Evolutionary conservation across 805 yeast species (phyloP), one percentile per base, ranked within the genome.

Genomic region (Lipomyces yamadae): DNA sequence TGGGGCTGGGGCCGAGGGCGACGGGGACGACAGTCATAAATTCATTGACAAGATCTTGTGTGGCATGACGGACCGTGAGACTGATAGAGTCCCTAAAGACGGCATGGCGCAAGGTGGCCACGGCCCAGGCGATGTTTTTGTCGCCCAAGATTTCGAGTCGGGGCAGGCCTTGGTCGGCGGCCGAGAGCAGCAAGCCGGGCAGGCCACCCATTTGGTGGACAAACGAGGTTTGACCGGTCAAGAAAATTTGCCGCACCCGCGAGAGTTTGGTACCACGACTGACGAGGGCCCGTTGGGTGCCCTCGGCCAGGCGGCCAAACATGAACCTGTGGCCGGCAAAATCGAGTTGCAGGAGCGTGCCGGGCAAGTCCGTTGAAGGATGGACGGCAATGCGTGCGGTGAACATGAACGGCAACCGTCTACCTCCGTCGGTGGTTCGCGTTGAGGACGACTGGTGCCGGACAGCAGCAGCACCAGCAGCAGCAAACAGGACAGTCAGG

Each of bases 41-140:
- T 15, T 75, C 74, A 53, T 72, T 81, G 75, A 54, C 76, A 69
- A 33, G 79, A 69, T 42, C 77, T 18, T 65, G 60, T 2, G 61
- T 70, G 8, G 69, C 68, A 24, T 64, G 63, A 33, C 67, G 34
- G 5, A 61, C 76, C 2, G 77, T 77, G 62, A 90, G 75, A 45
- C 83, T 81, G 59, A 89, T 83, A 0, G 92, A 92, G 72, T 88
- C 85, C 69, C 97, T 84, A 76, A 91, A 91, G 13, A 92, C 91
- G 78, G 94, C 93, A 71, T 86, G 86, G 70, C 97, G 83, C 97
- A 97, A 92, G 0, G 94, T 85, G 0, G 93, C 84, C 2, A 91
- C 84, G 57, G 90, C 81, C 74, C 86, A 88, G 64, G 83, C 81
- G 29, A 84, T 64, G 35, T 85, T 74, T 1, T 79, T 75, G 56